A percentile compares a stretch with the other conserved stretches of the same genome.
Evolutionary conservation across 2,329 filamentous ascomycete genomes (phyloP).

Genomic region (Fusarium humuli): DNA sequence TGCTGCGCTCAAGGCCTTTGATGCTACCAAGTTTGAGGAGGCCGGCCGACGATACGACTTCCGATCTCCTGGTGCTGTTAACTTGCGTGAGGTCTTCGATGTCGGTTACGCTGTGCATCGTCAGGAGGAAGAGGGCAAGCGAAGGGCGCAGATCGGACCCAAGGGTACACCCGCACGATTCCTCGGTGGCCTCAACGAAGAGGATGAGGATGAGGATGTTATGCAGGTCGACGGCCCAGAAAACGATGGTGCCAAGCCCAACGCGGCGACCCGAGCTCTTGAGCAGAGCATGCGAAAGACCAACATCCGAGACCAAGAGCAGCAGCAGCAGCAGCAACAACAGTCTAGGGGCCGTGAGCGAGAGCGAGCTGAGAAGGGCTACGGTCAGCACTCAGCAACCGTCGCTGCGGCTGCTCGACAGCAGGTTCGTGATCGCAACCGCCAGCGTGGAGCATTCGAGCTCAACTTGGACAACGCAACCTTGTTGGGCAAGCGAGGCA

Average conservation of each 20-base stretch:
- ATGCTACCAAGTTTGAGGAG: slow-evolving; percentile 65
- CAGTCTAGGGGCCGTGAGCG: slow-evolving; percentile 51
- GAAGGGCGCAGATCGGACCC: slow-evolving; percentile 83
- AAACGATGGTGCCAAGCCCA: slow-evolving; percentile 57
- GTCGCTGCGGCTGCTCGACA: slow-evolving; percentile 87
- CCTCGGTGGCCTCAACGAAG: slow-evolving; percentile 76
- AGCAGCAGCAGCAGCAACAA: slow-evolving; percentile 44
- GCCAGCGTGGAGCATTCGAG: slow-evolving; percentile 87
- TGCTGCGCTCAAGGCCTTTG: slow-evolving; percentile 64
- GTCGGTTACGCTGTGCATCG: slow-evolving; percentile 98
- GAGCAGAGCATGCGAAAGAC: slow-evolving; percentile 90
- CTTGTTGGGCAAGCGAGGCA: slow-evolving; percentile 77
- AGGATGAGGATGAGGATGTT: slow-evolving; percentile 62
- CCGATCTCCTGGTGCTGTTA: slow-evolving; percentile 93
- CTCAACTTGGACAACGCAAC: slow-evolving; percentile 92
- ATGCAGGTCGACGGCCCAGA: slow-evolving; percentile 72
- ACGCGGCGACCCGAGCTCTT: slow-evolving; percentile 72
- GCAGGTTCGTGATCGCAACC: slow-evolving; percentile 75
- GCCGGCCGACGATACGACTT: slow-evolving; percentile 85
- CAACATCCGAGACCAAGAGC: slow-evolving; percentile 70
- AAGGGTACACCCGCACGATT: slow-evolving; percentile 71
- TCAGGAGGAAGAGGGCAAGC: slow-evolving; percentile 95
- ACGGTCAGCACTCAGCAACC: slow-evolving; percentile 87
- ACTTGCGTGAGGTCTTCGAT: slow-evolving; percentile 96
- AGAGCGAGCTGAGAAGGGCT: slow-evolving; percentile 70